Percentiles rank a stretch among this genome's conserved stretches.
phyloP scores from a whole-genome alignment of 2,329 filamentous ascomycete species.

The Penicillium griseofulvum region DNA sequence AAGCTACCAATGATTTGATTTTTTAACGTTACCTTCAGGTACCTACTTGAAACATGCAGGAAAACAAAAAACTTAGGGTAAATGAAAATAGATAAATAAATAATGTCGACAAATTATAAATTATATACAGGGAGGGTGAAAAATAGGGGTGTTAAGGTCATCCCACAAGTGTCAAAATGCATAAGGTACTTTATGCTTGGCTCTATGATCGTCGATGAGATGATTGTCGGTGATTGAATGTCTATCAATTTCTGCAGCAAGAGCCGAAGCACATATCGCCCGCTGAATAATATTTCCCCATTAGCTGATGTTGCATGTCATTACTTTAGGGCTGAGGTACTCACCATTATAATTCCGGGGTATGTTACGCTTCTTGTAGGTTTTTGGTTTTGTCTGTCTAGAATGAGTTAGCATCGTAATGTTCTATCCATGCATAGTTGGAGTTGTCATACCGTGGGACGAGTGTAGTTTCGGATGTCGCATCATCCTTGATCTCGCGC shows the following conservation, averaged over 20 bases:
- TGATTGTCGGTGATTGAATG: background rate
- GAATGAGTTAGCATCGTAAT: background rate
- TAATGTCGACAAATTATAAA: background rate
- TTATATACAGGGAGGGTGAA: background rate
- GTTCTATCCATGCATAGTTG: background rate
- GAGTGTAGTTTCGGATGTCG: constrained; percentile 3
- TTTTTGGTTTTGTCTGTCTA: background rate
- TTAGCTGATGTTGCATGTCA: background rate
- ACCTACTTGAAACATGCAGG: background rate
- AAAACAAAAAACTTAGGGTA: background rate
- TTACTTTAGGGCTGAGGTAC: background rate
- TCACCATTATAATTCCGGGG: constrained; percentile 2
- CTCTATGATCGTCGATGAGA: background rate
- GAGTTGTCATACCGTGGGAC: background rate
- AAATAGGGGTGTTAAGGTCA: background rate
- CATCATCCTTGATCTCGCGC: background rate
- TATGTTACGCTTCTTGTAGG: background rate
- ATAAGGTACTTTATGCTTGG: background rate
- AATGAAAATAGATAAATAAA: too few species aligned
- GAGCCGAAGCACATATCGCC: constrained; percentile 21
- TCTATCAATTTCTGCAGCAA: constrained; percentile 14
- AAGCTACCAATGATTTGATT: background rate
- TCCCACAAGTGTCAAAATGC: background rate
- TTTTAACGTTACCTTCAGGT: background rate
- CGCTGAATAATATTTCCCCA: background rate